Percentiles rank a stretch among this genome's conserved stretches.
Conservation (phyloP, 176 grass and related monocot genomes). For the Lolium perenne region DNA sequence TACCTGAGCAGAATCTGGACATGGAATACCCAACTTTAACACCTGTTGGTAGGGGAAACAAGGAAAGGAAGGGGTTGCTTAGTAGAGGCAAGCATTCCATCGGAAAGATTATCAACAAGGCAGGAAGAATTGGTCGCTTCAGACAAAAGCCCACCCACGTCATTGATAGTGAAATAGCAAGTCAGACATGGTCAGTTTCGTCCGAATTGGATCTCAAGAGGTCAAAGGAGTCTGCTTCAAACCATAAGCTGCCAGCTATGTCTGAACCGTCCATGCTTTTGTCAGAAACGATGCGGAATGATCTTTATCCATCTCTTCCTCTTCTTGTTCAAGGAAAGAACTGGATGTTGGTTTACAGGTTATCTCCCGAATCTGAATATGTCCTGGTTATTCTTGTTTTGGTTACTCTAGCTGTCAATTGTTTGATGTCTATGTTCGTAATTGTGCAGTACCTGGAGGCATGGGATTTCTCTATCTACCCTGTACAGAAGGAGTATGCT, state of each 20-base stretch:
- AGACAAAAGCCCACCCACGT: constrained; percentile 51
- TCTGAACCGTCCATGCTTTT: constrained; percentile 92
- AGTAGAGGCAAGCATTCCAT: constrained; percentile 84
- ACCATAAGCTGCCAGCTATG: constrained; percentile 61
- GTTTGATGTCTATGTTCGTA: constrained; percentile 8
- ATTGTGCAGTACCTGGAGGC: constrained; percentile 85
- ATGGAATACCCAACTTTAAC: constrained; percentile 62
- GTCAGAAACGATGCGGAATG: constrained; percentile 64
- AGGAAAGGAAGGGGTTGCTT: constrained; percentile 67
- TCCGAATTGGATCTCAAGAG: constrained; percentile 34
- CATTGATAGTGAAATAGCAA: constrained; percentile 46
- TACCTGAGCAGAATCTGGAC: constrained; percentile 53
- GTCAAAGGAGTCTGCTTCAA: constrained; percentile 43
- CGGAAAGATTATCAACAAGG: constrained; percentile 77
- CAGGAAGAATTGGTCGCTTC: constrained; percentile 66
- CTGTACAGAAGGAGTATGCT: constrained; percentile 93
- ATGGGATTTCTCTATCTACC: constrained; percentile 93
- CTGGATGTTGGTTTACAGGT: constrained; percentile 97
- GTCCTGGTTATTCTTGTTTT: not conserved
- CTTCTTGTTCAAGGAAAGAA: constrained; percentile 87
- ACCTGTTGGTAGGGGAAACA: constrained; percentile 60
- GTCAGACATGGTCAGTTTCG: constrained; percentile 28
- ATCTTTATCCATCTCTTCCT: constrained; percentile 81
- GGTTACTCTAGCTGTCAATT: not conserved
- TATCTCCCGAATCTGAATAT: constrained; percentile 13